phyloP scores from a whole-genome alignment of 1,284 basidiomycete genomes.

The Naganishia liquefaciens region DNA sequence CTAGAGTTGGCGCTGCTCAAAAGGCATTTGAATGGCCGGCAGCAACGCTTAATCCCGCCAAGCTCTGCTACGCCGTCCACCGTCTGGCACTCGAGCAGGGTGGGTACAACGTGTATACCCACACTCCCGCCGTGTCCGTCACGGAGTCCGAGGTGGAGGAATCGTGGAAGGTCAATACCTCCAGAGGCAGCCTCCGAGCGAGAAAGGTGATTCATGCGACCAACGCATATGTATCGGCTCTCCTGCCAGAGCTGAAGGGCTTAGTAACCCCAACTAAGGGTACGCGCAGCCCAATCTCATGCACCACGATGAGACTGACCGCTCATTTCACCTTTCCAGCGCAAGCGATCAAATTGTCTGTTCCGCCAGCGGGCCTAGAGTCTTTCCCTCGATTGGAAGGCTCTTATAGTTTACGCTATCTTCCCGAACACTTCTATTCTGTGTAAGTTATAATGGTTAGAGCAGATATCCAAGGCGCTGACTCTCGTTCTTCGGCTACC shows the following conservation, averaged over 20 bases:
- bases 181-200: conserved; percentile 39
- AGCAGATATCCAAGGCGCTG: neutral
- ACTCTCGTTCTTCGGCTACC: neutral
- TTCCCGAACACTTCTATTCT: conserved; percentile 44
- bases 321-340: conserved; percentile 30
- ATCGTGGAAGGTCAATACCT: conserved; percentile 40
- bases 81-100: conserved; percentile 32
- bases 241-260: conserved; percentile 40
- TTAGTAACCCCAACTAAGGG: conserved; percentile 40
- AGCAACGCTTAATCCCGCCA: conserved; percentile 45
- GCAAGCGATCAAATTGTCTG: conserved; percentile 43
- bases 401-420: conserved; percentile 43
- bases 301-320: neutral
- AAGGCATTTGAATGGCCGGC: conserved; percentile 41
- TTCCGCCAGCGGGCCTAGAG: conserved; percentile 36
- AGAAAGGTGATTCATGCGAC: conserved; percentile 41
- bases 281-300: conserved; percentile 2
- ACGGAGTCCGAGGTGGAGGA: conserved; percentile 23
- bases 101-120: conserved; percentile 39
- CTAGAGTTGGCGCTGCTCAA: conserved; percentile 26
- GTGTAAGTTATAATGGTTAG: conserved; percentile 35
- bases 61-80: conserved; percentile 43
- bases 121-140: conserved; percentile 37
- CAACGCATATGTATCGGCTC: conserved; percentile 40
- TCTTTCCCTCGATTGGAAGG: conserved; percentile 37